phyloP scores from a whole-genome alignment of 2,329 filamentous ascomycete species.

The Phialemonium atrogriseum region DNA sequence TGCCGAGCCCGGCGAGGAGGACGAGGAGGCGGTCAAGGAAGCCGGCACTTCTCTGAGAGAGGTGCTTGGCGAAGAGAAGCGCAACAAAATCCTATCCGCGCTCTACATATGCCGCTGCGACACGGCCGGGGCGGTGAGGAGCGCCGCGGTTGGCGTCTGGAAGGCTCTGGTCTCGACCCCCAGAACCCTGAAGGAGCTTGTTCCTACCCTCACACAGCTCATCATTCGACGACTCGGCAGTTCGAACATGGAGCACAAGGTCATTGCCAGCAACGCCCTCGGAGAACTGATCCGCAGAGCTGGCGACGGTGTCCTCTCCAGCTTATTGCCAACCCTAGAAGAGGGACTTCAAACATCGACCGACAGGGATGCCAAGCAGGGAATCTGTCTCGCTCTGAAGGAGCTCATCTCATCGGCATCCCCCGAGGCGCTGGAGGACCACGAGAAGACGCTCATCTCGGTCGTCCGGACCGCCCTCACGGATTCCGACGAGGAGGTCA shows the following conservation, averaged over 20 bases:
- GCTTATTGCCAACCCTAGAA: slow-evolving; percentile 81
- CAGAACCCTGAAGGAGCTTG: slow-evolving; percentile 85
- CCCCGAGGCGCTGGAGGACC: slow-evolving; percentile 81
- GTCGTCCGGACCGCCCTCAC: slow-evolving; percentile 90
- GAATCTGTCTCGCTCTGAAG: slow-evolving; percentile 91
- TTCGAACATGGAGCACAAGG: slow-evolving; percentile 96
- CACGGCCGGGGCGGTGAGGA: slow-evolving; percentile 83
- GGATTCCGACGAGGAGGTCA: slow-evolving; percentile 80
- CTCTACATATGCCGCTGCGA: slow-evolving; percentile 97
- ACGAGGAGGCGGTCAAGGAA: slow-evolving; percentile 68
- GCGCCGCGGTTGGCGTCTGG: slow-evolving; percentile 88
- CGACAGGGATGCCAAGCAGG: slow-evolving; percentile 89
- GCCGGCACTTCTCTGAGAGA: slow-evolving; percentile 90
- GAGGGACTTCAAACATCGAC: slow-evolving; percentile 82
- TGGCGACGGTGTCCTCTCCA: slow-evolving; percentile 85
- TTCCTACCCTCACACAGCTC: slow-evolving; percentile 88
- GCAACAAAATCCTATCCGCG: slow-evolving; percentile 94
- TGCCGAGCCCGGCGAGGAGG: slow-evolving; percentile 68
- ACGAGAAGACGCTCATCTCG: slow-evolving; percentile 90
- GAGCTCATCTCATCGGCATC: slow-evolving; percentile 89
- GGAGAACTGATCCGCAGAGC: slow-evolving; percentile 96
- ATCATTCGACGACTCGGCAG: slow-evolving; percentile 91
- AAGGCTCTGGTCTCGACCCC: slow-evolving; percentile 92
- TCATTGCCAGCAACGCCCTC: slow-evolving; percentile 94
- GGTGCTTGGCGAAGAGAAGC: slow-evolving; percentile 88